Evolutionary conservation across 2,329 filamentous ascomycete species (phyloP), one percentile per base, ranked within the genome.

Genomic region (Fusarium sp.): DNA sequence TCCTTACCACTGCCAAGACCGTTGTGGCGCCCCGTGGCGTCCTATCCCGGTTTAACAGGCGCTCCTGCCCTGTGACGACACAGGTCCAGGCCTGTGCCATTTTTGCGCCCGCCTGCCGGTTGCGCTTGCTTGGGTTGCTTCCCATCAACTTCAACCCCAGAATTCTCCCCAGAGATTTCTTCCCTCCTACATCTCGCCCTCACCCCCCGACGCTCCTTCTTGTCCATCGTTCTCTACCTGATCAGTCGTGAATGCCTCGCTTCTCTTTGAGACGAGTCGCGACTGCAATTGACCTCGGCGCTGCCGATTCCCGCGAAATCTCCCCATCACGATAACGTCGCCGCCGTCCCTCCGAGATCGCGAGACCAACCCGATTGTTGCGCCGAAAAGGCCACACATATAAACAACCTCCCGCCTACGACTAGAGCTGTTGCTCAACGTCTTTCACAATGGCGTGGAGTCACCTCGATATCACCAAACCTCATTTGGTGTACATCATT

Each of bases 401-500:
- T 59, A 66, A 73, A 14, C 27, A 48, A 70, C 13, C 25, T 58
- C 41, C 43, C 64, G 37, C 60, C 72, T 67, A 25, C 54, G 43
- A 11, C 25, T 58, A 13, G 64, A 66, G 64, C 57, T 56, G 58
- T 18, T 35, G 41, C 52, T 57, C 70, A 43, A 54, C 34, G 64
- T 43, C 58, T 62, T 63, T 34, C 77, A 75, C 54, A 35, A 95
- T 95, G 93, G 92, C 92, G 72, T 95, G 93, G 93, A 89, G 92
- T 57, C 93, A 95, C 77, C 88, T 96, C 63, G 92, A 92, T 71
- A 92, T 98, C 86, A 98, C 97, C 85, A 94, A 93, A 88, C 94
- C 97, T 80, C 97, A 99, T 88, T 85, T 98, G 94, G 97, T 97
- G 76, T 99, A 99, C 85, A 95, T 98, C 85, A 98, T 99, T 85